These are phyloP conservation scores for Kurtzmaniella quercitrusa DNA, from an alignment of 1,139 yeast species.

Conservation along the genomic window DNA sequence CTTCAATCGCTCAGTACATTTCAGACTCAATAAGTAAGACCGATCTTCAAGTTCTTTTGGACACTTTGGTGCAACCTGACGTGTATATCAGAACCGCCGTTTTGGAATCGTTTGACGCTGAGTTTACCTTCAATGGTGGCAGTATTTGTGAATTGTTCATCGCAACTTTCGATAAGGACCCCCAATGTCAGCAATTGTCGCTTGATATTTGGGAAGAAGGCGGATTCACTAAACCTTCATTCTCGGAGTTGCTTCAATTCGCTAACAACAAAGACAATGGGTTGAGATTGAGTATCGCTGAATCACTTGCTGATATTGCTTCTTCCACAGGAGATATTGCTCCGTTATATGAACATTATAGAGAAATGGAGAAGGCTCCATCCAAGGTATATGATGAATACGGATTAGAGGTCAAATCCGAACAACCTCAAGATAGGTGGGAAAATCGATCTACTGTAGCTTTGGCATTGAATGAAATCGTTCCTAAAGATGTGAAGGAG, in stretches of 20 bases:
- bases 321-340: slow-evolving; percentile 27
- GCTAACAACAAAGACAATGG: slow-evolving; percentile 58
- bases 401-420: slow-evolving; percentile 69
- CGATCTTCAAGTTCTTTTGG: slow-evolving; percentile 60
- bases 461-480: slow-evolving; percentile 54
- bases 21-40: slow-evolving; percentile 51
- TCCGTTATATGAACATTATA: slow-evolving; percentile 51
- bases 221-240: slow-evolving; percentile 42
- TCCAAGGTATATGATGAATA: slow-evolving; percentile 70
- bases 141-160: slow-evolving; percentile 60
- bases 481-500: slow-evolving; percentile 38
- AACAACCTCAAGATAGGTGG: slow-evolving; percentile 72
- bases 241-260: slow-evolving; percentile 43
- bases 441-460: slow-evolving; percentile 83
- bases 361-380: slow-evolving; percentile 67
- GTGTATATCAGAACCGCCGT: slow-evolving; percentile 72
- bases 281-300: slow-evolving; percentile 62
- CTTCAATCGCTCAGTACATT: slow-evolving; percentile 70
- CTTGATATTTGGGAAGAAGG: slow-evolving; percentile 83
- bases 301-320: slow-evolving; percentile 29
- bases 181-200: slow-evolving; percentile 61
- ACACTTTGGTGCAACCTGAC: slow-evolving; percentile 58
- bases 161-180: slow-evolving; percentile 70
- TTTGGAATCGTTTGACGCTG: slow-evolving; percentile 81
- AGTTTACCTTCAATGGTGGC: slow-evolving; percentile 59